phyloP scores from a whole-genome alignment of 176 grass and related monocot genomes.

The Avena sativa region DNA sequence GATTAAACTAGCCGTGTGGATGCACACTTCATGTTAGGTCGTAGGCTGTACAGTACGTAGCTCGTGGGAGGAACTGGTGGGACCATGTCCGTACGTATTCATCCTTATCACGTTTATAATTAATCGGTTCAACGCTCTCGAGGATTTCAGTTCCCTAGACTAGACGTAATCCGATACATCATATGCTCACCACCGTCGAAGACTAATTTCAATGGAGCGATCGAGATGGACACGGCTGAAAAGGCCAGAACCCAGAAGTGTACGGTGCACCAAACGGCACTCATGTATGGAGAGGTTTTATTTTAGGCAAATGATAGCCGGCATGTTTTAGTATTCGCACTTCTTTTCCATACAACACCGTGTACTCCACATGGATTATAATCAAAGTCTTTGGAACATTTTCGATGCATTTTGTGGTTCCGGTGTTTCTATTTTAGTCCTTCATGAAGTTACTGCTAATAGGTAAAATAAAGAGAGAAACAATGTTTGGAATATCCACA shows the following conservation, averaged over 20 bases:
- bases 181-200: no score
- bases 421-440: no score
- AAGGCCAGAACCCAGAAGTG: neutral
- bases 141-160: conserved; percentile 23
- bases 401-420: no score
- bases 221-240: neutral
- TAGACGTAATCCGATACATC: neutral
- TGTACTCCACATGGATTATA: no score
- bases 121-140: neutral
- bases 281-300: neutral
- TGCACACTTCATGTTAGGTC: no score
- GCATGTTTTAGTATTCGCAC: no score
- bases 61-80: neutral
- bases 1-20: no score
- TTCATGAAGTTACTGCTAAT: no score
- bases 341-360: no score
- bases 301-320: neutral
- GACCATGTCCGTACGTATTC: neutral
- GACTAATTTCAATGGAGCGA: neutral
- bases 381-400: no score
- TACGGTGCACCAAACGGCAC: neutral
- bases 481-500: no score
- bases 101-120: conserved; percentile 21
- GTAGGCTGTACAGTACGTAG: neutral
- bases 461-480: no score